Evolutionary conservation across 805 yeast genomes (phyloP), one percentile per base, ranked within the genome.

Genomic region (Saturnispora silvae): DNA sequence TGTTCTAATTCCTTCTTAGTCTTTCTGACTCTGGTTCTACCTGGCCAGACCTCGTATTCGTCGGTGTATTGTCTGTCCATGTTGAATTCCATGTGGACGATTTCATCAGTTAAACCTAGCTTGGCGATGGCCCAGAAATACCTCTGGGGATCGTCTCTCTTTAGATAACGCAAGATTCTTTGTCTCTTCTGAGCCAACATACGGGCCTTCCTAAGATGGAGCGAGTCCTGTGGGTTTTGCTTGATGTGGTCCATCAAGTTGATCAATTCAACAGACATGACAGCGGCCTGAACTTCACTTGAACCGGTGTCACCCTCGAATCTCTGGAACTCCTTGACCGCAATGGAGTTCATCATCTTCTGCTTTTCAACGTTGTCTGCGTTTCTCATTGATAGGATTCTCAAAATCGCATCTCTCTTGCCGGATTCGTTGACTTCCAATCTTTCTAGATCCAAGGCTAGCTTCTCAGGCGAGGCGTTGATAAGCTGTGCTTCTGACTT

Each of bases 211-310:
- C 92, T 77, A 39, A 77, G 75, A 48, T 77, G 77, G 29, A 68
- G 65, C 47, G 70, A 64, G 61, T 89, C 97, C 56, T 86, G 81
- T 46, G 75, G 78, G 53, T 77, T 67, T 35, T 72, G 67, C 48
- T 70, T 68, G 39, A 81, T 69, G 53, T 87, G 96, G 31, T 73
- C 70, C 64, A 83, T 83, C 44, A 83, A 65, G 45, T 73, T 77
- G 47, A 80, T 82, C 48, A 92, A 84, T 51, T 74, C 73, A 34
- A 84, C 78, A 0, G 97, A 85, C 63, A 79, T 63, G 20, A 83
- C 70, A 3, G 96, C 97, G 2, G 97, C 96, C 60, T 87, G 96
- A 19, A 87, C 96, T 61, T 89, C 97, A 37, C 94, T 76, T 2
- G 95, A 83, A 3, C 95, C 96, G 1, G 96, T 83, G 56, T 92